Evolutionary conservation across 495 filamentous ascomycete species (phyloP).

Genomic region (Eremomyces bilateralis): DNA sequence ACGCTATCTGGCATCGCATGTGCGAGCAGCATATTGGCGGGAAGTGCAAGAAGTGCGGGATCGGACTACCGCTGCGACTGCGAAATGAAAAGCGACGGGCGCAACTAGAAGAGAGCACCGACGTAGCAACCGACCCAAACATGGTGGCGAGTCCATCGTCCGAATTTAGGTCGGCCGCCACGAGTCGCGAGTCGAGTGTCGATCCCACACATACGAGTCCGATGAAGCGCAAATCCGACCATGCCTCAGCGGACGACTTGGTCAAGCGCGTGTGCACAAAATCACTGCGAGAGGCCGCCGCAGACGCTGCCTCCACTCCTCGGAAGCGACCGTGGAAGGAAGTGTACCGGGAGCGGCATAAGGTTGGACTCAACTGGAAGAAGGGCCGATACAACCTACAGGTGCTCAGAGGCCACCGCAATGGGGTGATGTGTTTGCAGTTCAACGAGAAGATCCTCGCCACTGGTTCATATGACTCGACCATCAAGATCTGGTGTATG

Average conservation of each 20-base stretch:
- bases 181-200: conserved; percentile 1
- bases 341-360: conserved; percentile 70
- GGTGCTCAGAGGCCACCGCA: conserved; percentile 69
- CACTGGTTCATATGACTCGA: conserved; percentile 85
- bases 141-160: conserved; percentile 25
- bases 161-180: too few species aligned
- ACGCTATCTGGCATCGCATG: conserved; percentile 97
- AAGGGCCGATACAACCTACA: conserved; percentile 69
- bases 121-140: conserved; percentile 28
- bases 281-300: conserved; percentile 5
- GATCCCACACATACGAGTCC: not conserved
- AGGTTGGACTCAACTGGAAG: conserved; percentile 90
- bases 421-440: conserved; percentile 90
- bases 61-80: conserved; percentile 71
- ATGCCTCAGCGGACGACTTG: conserved; percentile 2
- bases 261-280: conserved; percentile 11
- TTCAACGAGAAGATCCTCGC: conserved; percentile 85
- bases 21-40: conserved; percentile 95
- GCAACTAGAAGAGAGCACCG: conserved; percentile 40
- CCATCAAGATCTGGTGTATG: conserved; percentile 90
- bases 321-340: conserved; percentile 77
- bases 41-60: conserved; percentile 93
- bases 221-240: conserved; percentile 6
- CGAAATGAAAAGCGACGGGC: conserved; percentile 75
- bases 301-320: conserved; percentile 25